These are phyloP conservation scores for Vaccinium vitisidaea DNA, from an alignment of 148 eudicot species.

Conservation along the genomic window DNA sequence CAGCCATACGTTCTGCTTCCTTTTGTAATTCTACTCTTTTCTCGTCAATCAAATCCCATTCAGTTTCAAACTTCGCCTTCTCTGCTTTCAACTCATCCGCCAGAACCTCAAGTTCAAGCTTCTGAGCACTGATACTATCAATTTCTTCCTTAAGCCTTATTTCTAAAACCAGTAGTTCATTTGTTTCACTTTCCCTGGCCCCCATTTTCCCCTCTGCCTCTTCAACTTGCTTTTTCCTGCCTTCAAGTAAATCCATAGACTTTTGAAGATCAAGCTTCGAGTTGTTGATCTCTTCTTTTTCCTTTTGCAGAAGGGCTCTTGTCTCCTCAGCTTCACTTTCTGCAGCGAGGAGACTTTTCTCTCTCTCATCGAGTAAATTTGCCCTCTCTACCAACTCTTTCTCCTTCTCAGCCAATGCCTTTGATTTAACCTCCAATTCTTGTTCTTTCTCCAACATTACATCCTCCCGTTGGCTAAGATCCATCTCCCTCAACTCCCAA, in stretches of 20 bases:
- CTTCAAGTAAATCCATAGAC: slow-evolving; percentile 50
- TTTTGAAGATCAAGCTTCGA: slow-evolving; percentile 47
- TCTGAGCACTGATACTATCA: slow-evolving; percentile 72
- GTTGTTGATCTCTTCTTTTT: slow-evolving; percentile 47
- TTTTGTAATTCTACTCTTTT: slow-evolving; percentile 68
- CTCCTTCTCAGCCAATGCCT: slow-evolving; percentile 56
- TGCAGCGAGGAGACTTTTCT: slow-evolving; percentile 42
- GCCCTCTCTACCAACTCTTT: slow-evolving; percentile 58
- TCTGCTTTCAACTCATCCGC: slow-evolving; percentile 72
- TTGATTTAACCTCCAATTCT: slow-evolving; percentile 56
- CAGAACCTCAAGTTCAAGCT: slow-evolving; percentile 68
- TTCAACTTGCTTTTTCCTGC: slow-evolving; percentile 45
- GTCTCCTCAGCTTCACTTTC: slow-evolving; percentile 48
- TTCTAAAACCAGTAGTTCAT: slow-evolving; percentile 65
- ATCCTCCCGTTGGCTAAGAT: slow-evolving; percentile 71
- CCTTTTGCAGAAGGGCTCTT: slow-evolving; percentile 45
- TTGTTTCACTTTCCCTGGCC: slow-evolving; percentile 71
- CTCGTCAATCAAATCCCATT: slow-evolving; percentile 88
- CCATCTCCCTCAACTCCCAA: slow-evolving; percentile 88
- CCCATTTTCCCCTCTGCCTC: slow-evolving; percentile 59
- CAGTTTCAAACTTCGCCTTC: slow-evolving; percentile 83
- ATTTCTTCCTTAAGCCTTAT: slow-evolving; percentile 83
- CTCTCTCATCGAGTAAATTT: slow-evolving; percentile 49
- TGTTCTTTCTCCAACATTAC: slow-evolving; percentile 58
- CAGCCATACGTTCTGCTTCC: slow-evolving; percentile 71